phyloP scores from a whole-genome alignment of 495 filamentous ascomycete species.

The Massariosphaeria phaeospora region DNA sequence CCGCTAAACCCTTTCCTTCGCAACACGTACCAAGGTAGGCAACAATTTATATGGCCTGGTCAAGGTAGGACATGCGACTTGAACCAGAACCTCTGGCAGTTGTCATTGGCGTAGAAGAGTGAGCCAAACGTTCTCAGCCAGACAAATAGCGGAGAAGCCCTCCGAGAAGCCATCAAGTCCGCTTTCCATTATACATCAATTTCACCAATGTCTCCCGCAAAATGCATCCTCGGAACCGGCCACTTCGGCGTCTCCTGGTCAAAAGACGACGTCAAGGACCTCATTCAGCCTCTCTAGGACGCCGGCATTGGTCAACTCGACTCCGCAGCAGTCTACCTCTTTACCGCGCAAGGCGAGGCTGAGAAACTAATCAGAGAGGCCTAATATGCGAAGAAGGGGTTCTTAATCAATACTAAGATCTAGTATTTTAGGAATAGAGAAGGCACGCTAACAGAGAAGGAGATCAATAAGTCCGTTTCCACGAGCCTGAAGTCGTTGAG shows the following conservation, averaged over 20 bases:
- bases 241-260: neutral
- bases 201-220: slow-evolving; percentile 2
- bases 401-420: slow-evolving; percentile 11
- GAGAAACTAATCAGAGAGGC: slow-evolving; percentile 6
- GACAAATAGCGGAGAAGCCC: no score
- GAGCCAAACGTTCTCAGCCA: no score
- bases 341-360: neutral
- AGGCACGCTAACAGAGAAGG: neutral
- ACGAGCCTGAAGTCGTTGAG: neutral
- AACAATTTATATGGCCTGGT: no score
- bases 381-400: neutral
- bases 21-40: no score
- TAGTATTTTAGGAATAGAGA: neutral
- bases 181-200: neutral
- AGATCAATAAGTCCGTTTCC: neutral
- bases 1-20: no score
- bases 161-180: neutral
- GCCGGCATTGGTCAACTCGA: slow-evolving; percentile 2
- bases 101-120: no score
- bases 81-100: no score
- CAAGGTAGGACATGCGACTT: no score
- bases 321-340: slow-evolving; percentile 2
- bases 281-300: neutral
- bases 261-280: neutral
- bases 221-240: neutral